Evolutionary conservation across 2,329 filamentous ascomycete genomes (phyloP), one percentile per base, ranked within the genome.

Genomic region (Albifimbria verrucaria): DNA sequence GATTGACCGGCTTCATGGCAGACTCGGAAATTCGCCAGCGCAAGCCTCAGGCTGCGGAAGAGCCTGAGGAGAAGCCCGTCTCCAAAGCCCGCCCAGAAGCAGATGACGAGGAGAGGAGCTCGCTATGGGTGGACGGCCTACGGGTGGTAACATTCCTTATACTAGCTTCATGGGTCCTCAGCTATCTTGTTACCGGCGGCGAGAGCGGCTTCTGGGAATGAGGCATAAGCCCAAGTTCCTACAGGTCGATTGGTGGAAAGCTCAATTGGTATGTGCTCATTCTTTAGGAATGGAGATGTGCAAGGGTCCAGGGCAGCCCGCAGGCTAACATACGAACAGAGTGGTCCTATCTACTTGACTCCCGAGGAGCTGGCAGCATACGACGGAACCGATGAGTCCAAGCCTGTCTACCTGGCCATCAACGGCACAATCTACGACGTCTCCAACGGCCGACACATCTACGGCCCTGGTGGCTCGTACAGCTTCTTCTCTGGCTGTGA

Each of bases 371-470:
- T 99, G 48, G 70, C 81, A 45, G 69, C 76, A 49, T 95, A 89
- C 78, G 87, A 96, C 73, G 95, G 94, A 73, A 80, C 76, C 53
- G 86, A 96, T 71, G 76, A 85, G 10, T 69, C 73, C 7, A 85
- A 88, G 55, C 94, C 94, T 7, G 84, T 97, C 68, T 96, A 96
- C 76, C 82, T 99, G 52, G 91, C 92, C 57, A 85, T 99, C 64
- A 93, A 94, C 75, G 87, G 89, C 65, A 89, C 85, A 53, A 89
- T 95, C 72, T 94, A 88, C 79, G 90, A 95, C 71, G 90, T 95
- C 41, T 82, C 83, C n/a, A 73, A 79, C 25, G 86, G 85, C 51
- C 78, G 82, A 61, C 71, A 80, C 69, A 76, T 88, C 72, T 94
- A 94, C 75, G 90, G 90, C 1, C 87, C 92, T 0, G 92, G 91